Conservation (phyloP, 2,329 filamentous ascomycete genomes). For the Ophiocordyceps camponoti-saundersi region DNA sequence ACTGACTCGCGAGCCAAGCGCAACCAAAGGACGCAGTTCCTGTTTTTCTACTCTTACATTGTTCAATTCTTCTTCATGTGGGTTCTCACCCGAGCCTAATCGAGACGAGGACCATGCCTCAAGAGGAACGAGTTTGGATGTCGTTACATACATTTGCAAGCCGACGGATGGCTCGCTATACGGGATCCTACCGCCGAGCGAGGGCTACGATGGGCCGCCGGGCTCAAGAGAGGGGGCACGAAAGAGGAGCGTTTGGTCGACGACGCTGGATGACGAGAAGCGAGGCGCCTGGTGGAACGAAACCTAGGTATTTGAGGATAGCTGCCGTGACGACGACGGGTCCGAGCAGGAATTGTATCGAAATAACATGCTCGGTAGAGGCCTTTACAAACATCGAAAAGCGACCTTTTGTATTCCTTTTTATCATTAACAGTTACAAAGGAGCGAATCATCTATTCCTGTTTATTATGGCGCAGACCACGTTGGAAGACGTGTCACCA, state of each 20-base stretch:
- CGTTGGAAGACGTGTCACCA: too few relatives aligned
- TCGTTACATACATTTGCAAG: neutral
- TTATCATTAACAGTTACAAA: too few relatives aligned
- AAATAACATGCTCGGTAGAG: neutral
- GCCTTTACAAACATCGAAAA: neutral
- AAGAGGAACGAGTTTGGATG: neutral
- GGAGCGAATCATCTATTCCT: too few relatives aligned
- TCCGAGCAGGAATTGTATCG: neutral
- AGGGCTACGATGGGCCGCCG: neutral
- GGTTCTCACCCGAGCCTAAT: constrained; percentile 34
- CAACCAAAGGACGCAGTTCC: constrained; percentile 76
- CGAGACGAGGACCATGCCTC: neutral
- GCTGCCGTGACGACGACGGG: neutral
- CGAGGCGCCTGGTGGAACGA: neutral
- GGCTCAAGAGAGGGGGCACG: neutral
- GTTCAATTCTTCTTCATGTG: constrained; percentile 95
- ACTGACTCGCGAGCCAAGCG: constrained; percentile 69
- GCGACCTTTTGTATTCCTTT: too few relatives aligned
- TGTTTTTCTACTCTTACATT: constrained; percentile 87
- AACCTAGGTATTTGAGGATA: neutral
- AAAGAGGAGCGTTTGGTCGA: neutral
- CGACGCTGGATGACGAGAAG: neutral
- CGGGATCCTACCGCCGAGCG: neutral
- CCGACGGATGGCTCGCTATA: too few relatives aligned
- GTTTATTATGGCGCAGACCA: too few relatives aligned